A percentile compares a stretch with the other conserved stretches of the same genome.
Evolutionary conservation across 305 asterid species (phyloP).

Genomic region (Andrographis paniculata): DNA sequence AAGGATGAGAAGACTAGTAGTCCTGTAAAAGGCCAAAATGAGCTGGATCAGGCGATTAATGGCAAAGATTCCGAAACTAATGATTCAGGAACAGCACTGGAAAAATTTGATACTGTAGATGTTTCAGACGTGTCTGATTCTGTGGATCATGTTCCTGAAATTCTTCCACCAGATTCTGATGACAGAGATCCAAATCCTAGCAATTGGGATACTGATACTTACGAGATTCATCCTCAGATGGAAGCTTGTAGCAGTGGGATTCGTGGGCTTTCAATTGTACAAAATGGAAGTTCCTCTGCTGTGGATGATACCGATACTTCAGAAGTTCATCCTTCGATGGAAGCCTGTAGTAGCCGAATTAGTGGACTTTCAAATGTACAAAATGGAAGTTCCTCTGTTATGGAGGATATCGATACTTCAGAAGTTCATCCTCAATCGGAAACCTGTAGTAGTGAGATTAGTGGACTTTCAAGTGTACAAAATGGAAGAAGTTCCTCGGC

Average conservation of each 20-base stretch:
- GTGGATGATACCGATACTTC: slow-evolving; percentile 61
- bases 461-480: slow-evolving; percentile 38
- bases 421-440: slow-evolving; percentile 52
- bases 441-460: slow-evolving; percentile 42
- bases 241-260: slow-evolving; percentile 45
- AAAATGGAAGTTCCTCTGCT: no score
- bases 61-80: slow-evolving; percentile 34
- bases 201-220: slow-evolving; percentile 61
- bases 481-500: slow-evolving; percentile 38
- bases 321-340: slow-evolving; percentile 50
- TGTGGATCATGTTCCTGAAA: slow-evolving; percentile 55
- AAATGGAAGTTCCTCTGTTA: no score
- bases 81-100: slow-evolving; percentile 33
- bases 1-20: slow-evolving; percentile 46
- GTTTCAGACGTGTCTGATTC: slow-evolving; percentile 76
- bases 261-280: slow-evolving; percentile 40
- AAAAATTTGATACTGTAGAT: slow-evolving; percentile 46
- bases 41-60: slow-evolving; percentile 35
- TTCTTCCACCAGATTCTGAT: slow-evolving; percentile 45
- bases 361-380: slow-evolving; percentile 43
- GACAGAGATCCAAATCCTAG: slow-evolving; percentile 46
- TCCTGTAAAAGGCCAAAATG: slow-evolving; percentile 34
- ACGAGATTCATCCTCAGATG: slow-evolving; percentile 49
- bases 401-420: slow-evolving; percentile 57
- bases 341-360: slow-evolving; percentile 39